phyloP scores from a whole-genome alignment of 768 basidiomycete genomes.

The Tricholoma sp. region DNA sequence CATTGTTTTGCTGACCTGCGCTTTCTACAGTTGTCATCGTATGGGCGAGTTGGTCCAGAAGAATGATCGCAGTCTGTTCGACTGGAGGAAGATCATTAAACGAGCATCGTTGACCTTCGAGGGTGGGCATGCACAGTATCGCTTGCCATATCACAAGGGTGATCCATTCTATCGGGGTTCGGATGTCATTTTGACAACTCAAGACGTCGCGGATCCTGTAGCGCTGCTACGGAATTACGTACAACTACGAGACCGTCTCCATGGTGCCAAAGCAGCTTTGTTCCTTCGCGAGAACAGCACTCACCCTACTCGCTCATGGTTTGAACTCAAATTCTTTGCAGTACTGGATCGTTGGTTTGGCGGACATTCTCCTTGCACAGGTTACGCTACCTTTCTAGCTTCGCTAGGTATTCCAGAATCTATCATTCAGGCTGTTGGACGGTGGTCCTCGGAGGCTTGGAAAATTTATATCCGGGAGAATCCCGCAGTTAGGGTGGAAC shows the following conservation, averaged over 20 bases:
- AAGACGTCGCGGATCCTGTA: conserved; percentile 13
- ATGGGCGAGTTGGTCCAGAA: conserved; percentile 17
- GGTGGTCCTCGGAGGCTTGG: neutral
- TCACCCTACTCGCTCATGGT: neutral
- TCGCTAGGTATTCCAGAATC: neutral
- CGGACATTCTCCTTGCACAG: neutral
- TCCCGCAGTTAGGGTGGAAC: neutral
- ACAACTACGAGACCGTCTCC: neutral
- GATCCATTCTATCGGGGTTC: conserved; percentile 23
- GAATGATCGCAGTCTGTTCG: conserved; percentile 8
- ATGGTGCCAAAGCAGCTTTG: neutral
- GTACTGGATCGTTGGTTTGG: neutral
- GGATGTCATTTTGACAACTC: conserved; percentile 15
- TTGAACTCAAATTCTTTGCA: neutral
- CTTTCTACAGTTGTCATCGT: too few species aligned
- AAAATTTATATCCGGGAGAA: neutral
- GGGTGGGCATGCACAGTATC: conserved; percentile 13
- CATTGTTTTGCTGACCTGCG: conserved; percentile 17
- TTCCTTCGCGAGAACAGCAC: neutral
- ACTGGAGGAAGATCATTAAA: conserved; percentile 24
- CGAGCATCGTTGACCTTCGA: conserved; percentile 14
- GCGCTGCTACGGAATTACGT: neutral
- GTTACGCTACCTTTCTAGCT: neutral
- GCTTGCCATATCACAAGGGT: conserved; percentile 25
- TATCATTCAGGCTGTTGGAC: neutral